Base-by-base conservation (phyloP, 495 filamentous ascomycete species). In the Penicillium alfredii region DNA sequence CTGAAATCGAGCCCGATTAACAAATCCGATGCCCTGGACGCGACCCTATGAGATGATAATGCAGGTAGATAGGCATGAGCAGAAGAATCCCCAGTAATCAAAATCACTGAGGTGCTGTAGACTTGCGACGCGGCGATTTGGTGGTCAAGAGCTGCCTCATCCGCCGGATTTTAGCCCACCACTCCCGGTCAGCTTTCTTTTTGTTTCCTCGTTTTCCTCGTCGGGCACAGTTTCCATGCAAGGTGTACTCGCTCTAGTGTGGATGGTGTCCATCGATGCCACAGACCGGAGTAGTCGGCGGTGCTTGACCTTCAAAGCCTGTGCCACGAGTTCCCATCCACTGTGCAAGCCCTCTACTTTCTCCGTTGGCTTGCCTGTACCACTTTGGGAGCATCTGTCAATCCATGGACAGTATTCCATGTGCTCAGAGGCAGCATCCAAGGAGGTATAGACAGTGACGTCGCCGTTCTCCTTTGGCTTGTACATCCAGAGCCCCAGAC, bases 401-500 rank as follows among this genome's bases (percentile, higher is more conserved):
- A 82, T 68, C 85, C 85, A 90, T 3, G 85, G 84, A 47, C 85
- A 90, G 54, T 86, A 88, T 41, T 85, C 82, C 53, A 86, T 73
- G 51, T 90, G 85, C 49, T 86, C 81, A 10, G 65, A 61, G 6
- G 78, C 52, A 3, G 77, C 76, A 47, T 87, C 76, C n/a, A 90
- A 64, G 20, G 76, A 46, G 8, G 56, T 72, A 39, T 73, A 73
- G 58, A 86, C 73, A 6, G 74, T 64, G 5, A 73, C 66, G 15
- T 75, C 74, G 10, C 69, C 72, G 3, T 77, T 60, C 12, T 72
- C 60, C 35, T 71, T 66, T 5, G 68, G 64, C 28, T 80, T 84
- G 66, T 94, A 98, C 63, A 98, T 80, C 92, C 92, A 98, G 5
- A 98, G 73, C 1, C 93, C 92, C 1, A 97, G 69, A 5, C 88